These are phyloP conservation scores for Panellus pusillus DNA, from an alignment of 768 basidiomycete genomes.

Conservation along the genomic window DNA sequence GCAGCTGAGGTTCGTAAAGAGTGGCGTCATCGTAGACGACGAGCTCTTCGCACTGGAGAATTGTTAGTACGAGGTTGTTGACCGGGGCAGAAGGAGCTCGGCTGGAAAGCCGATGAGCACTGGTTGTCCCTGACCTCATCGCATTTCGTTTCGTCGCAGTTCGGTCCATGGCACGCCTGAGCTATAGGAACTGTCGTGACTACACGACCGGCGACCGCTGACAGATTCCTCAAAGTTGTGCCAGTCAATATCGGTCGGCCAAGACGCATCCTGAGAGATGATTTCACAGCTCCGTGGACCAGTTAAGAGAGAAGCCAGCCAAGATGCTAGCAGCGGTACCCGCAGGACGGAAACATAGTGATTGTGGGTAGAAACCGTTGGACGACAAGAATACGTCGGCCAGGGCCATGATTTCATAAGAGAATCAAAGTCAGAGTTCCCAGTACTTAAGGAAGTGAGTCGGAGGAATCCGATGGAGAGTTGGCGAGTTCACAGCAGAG, in stretches of 20 bases:
- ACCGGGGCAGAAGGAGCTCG: background rate
- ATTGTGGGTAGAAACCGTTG: background rate
- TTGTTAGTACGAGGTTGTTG: too few species aligned
- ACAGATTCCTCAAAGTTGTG: conserved; percentile 2
- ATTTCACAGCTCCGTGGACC: conserved; percentile 2
- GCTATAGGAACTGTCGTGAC: conserved; percentile 10
- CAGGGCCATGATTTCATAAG: too few species aligned
- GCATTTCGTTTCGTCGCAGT: background rate
- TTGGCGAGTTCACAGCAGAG: too few species aligned
- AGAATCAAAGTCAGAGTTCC: too few species aligned
- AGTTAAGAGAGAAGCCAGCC: background rate
- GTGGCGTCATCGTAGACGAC: conserved; percentile 23
- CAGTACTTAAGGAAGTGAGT: too few species aligned
- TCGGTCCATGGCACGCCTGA: conserved; percentile 5
- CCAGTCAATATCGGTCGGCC: background rate
- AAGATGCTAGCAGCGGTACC: background rate
- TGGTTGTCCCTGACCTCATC: background rate
- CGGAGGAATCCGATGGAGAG: too few species aligned
- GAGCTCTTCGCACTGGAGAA: conserved; percentile 8
- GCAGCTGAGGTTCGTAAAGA: conserved; percentile 24
- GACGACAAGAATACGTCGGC: too few species aligned
- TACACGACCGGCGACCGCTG: conserved; percentile 10
- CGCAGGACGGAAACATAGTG: background rate
- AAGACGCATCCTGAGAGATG: conserved; percentile 1
- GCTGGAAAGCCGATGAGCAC: background rate